Evolutionary conservation across 2,329 filamentous ascomycete genomes (phyloP).

Genomic region (Exophiala mesophila): DNA sequence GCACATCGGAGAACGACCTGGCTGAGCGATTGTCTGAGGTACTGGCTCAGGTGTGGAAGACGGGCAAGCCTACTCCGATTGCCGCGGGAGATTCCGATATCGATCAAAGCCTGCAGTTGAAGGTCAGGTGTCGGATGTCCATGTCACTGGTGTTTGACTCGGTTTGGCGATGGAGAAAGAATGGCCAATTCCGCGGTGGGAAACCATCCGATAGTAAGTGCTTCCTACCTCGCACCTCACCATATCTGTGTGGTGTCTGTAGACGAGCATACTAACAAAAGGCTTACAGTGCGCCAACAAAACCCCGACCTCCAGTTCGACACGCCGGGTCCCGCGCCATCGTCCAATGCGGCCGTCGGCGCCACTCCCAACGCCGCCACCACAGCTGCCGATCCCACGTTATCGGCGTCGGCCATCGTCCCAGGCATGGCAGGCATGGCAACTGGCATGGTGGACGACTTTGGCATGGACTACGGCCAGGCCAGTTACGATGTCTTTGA

Average conservation of each 20-base stretch:
- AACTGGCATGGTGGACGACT: conserved; percentile 23
- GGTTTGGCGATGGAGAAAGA: conserved; percentile 63
- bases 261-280: too few species aligned
- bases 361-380: conserved; percentile 2
- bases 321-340: conserved; percentile 6
- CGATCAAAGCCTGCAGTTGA: conserved; percentile 50
- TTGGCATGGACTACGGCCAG: conserved; percentile 22
- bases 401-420: conserved; percentile 16
- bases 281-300: conserved; percentile 16
- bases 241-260: too few species aligned
- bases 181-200: conserved; percentile 60
- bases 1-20: conserved; percentile 59
- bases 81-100: conserved; percentile 18
- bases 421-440: conserved; percentile 28
- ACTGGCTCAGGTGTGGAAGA: conserved; percentile 61
- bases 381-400: conserved; percentile 15
- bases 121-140: conserved; percentile 62
- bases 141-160: conserved; percentile 64
- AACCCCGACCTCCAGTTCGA: conserved; percentile 15
- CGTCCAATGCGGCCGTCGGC: background rate
- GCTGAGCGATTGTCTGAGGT: conserved; percentile 61
- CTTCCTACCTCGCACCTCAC: background rate
- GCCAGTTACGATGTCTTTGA: conserved; percentile 84
- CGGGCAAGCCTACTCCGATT: conserved; percentile 32
- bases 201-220: conserved; percentile 43